phyloP scores from a whole-genome alignment of 805 yeast genomes.

The Yamadazyma sp. region DNA sequence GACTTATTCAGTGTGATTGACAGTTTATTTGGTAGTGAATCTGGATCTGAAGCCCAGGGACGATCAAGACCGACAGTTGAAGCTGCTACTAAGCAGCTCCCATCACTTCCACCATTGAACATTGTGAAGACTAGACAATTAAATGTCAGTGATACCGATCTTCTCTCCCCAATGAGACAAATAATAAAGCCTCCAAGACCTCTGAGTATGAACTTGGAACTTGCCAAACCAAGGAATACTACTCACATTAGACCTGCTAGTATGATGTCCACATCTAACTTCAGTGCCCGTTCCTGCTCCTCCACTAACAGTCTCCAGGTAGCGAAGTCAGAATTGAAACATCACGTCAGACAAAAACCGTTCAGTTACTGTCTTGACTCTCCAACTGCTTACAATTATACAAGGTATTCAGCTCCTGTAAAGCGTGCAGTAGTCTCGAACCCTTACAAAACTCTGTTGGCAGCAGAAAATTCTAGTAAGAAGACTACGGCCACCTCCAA shows the following conservation, averaged over 20 bases:
- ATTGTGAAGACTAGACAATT: conserved; percentile 2
- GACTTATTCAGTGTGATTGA: conserved; percentile 9
- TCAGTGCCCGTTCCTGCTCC: conserved; percentile 6
- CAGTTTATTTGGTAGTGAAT: conserved; percentile 5
- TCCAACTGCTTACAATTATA: conserved; percentile 21
- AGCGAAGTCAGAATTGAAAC: conserved; percentile 19
- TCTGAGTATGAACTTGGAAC: conserved; percentile 10
- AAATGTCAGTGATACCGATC: neutral
- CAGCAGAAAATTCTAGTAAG: too few relatives aligned
- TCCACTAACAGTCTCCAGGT: conserved; percentile 10
- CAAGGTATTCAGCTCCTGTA: conserved; percentile 6
- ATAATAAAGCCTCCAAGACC: conserved; percentile 4
- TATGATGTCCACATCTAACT: conserved; percentile 10
- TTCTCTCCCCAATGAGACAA: neutral
- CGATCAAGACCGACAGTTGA: neutral
- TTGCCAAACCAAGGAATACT: neutral
- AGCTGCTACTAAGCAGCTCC: conserved; percentile 6
- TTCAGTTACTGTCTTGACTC: conserved; percentile 28
- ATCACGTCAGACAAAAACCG: conserved; percentile 26
- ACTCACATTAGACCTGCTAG: conserved; percentile 11
- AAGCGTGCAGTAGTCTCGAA: neutral
- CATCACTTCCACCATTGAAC: conserved; percentile 4
- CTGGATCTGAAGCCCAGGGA: neutral
- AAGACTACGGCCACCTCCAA: too few relatives aligned
- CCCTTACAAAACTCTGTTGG: conserved; percentile 7